These are phyloP conservation scores for Didymella glomerata DNA, from an alignment of 2,329 filamentous ascomycete genomes.

Conservation along the genomic window DNA sequence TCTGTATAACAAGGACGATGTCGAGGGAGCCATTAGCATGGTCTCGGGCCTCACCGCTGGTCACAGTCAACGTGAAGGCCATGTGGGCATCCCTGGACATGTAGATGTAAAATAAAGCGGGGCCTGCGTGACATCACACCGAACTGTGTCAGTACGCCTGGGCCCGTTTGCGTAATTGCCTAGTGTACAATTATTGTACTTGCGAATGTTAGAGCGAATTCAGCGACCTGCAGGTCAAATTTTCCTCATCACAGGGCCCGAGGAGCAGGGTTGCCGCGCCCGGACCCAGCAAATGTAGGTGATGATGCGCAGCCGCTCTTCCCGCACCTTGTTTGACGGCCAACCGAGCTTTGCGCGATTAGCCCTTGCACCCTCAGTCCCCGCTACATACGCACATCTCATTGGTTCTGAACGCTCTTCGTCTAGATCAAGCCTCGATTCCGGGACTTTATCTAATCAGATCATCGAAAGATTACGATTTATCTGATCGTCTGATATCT, in stretches of 20 bases:
- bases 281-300: conserved; percentile 13
- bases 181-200: conserved; percentile 23
- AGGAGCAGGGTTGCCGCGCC: conserved; percentile 6
- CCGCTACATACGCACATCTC: conserved; percentile 5
- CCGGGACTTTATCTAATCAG: conserved; percentile 37
- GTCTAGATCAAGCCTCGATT: conserved; percentile 6
- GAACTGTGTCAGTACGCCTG: conserved; percentile 7
- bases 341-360: conserved; percentile 20
- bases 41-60: conserved; percentile 66
- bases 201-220: conserved; percentile 11
- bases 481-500: conserved; percentile 41
- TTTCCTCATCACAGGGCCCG: conserved; percentile 17
- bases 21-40: conserved; percentile 85
- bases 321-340: conserved; percentile 19
- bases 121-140: conserved; percentile 25
- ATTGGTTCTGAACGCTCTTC: conserved; percentile 13
- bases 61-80: conserved; percentile 34
- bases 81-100: conserved; percentile 45
- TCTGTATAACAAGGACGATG: conserved; percentile 91
- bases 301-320: conserved; percentile 29
- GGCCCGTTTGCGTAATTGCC: conserved; percentile 1
- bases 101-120: conserved; percentile 38
- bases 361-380: conserved; percentile 9
- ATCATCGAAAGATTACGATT: conserved; percentile 28
- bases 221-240: conserved; percentile 7